Base-by-base conservation (phyloP, 768 basidiomycete genomes). In the Tylopilus subfusipes region DNA sequence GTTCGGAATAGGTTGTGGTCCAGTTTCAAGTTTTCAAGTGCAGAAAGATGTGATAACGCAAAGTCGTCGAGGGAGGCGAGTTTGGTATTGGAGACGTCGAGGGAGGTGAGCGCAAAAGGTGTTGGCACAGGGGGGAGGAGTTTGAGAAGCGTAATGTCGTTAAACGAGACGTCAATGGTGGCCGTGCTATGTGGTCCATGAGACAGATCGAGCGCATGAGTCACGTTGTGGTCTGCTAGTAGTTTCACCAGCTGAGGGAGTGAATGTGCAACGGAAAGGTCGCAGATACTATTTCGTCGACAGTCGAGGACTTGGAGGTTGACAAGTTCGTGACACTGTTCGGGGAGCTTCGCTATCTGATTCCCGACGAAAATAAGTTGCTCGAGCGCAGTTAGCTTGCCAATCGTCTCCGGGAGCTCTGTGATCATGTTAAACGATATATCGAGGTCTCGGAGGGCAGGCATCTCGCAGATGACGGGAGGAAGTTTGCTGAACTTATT, bases 371-470 rank as follows among this genome's bases (percentile, higher is more conserved):
- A 80, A 42, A 86, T 75, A 11, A 98, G 77, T 16, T 80, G 75
- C 60, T 93, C 84, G 40, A 98, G 79, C 4, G 79, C 75, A 25
- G 68, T 69, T 49, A 98, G 76, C 31, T 80, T 72, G 2, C 88
- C 89, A 40, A 98, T 83, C 40, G 86, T 83, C 33, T 88, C 83
- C 0, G 95, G 94, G 2, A 98, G 79, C 46, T 85, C 82, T 0
- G 81, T 77, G 54, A 98, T 85, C 68, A 79, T 83, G 75, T 99
- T 99, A 78, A 98, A 98, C 0, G 97, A 98, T 36, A 97, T 77
- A 63, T 98, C 95, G 19, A 99, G 83, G 62, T 95, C 91, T 34
- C 80, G 74, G 19, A 99, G 81, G n/a, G 74, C 79, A 5, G 75
- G 71, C 64, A 98, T 82, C 56, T 86, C 76, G 68, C 82, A 84